Base-by-base conservation (phyloP, 1,139 yeast genomes). In the Debaryomyces singareniensis region DNA sequence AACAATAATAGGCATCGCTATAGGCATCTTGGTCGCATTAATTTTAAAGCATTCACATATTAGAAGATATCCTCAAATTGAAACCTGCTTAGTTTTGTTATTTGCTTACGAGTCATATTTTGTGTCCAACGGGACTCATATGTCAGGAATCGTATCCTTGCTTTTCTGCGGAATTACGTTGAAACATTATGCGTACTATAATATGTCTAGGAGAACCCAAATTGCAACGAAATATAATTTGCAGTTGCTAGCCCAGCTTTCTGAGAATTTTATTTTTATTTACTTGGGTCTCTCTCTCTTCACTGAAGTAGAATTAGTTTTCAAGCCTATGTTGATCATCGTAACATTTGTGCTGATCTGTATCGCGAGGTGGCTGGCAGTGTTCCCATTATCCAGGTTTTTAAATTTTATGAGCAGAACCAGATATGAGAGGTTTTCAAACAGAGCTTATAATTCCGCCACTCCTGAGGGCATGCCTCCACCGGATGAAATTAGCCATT, bases 121-220 rank as follows among this genome's bases (percentile, higher is more conserved):
- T 65, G 91, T 93, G 57, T 89, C 97, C 29, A 93, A 91, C 51
- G 99, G 98, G 26, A 93, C 98, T 44, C 98, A 93, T 53, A 91
- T 91, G 98, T 87, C 96, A 5, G 99, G 99, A 29, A 93, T 91
- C 45, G 99, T 93, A 5, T 86, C 96, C 2, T 67, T 93, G 40
- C 62, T 93, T 40, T 93, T 93, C 60, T 91, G 97, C 54, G 98
- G 98, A 32, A 89, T 93, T 39, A 91, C 98, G 3, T 64, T 93
- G 51, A 91, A 91, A 55, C 98, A 93, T 56, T 93, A 93, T 52
- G 98, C 98, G 12, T 89, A 87, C 58, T 91, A 74, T 58, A 93
- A 89, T 59, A 93, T 93, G 99, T 86, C 96, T 3, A 72, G 97
- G 57, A 71, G 97, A 48, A 86, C 98, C 0, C 98, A 93, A 61